Evolutionary conservation across 2,329 filamentous ascomycete genomes (phyloP).

Genomic region (Fusarium nanum): DNA sequence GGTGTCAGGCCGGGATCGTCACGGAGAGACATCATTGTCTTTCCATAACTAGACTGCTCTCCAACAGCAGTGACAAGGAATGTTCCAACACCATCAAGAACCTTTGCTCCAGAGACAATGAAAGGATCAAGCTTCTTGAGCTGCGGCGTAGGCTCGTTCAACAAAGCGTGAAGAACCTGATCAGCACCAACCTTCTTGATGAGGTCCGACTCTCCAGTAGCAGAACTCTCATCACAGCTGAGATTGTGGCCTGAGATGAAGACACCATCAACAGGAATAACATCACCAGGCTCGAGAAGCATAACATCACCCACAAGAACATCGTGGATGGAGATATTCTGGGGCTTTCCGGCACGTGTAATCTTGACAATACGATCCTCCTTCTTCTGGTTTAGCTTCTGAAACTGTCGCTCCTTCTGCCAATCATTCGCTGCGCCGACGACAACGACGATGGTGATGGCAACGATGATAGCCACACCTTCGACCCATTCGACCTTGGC

Average conservation of each 20-base stretch:
- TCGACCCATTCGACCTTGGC: constrained; percentile 72
- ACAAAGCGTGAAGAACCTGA: constrained; percentile 66
- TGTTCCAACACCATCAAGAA: constrained; percentile 65
- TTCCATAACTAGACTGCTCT: constrained; percentile 63
- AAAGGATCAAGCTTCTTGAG: constrained; percentile 71
- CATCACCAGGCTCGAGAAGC: constrained; percentile 75
- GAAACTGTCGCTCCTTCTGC: constrained; percentile 75
- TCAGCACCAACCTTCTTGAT: constrained; percentile 73
- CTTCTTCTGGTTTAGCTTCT: constrained; percentile 71
- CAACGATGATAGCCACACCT: constrained; percentile 74
- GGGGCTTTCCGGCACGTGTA: constrained; percentile 72
- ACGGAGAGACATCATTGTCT: constrained; percentile 66
- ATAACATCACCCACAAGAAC: constrained; percentile 77
- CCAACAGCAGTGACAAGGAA: constrained; percentile 67
- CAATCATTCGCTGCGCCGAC: constrained; percentile 75
- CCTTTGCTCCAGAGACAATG: constrained; percentile 66
- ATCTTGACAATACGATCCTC: constrained; percentile 74
- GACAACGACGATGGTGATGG: constrained; percentile 71
- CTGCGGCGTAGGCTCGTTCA: constrained; percentile 57
- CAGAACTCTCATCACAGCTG: constrained; percentile 78
- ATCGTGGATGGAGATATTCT: constrained; percentile 73
- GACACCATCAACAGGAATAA: constrained; percentile 76
- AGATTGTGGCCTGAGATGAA: constrained; percentile 66
- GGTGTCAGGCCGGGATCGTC: constrained; percentile 64
- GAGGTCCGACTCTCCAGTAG: constrained; percentile 78